Conservation (phyloP, 768 basidiomycete species). For the Leucogyrophana mollusca region DNA sequence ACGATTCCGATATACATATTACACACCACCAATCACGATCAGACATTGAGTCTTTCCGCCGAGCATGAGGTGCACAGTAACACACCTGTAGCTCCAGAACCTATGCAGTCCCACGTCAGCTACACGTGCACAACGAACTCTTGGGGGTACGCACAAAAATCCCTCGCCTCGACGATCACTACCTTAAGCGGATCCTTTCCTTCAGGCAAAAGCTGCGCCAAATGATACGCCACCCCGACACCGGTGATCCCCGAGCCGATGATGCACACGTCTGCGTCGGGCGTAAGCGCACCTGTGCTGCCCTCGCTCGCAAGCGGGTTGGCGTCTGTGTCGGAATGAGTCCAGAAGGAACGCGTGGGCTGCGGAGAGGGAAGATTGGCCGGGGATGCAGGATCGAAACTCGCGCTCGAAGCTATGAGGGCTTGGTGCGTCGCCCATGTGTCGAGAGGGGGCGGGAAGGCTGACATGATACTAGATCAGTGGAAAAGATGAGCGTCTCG, state of each 20-base stretch:
- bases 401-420: background rate
- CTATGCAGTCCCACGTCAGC: slow-evolving; percentile 29
- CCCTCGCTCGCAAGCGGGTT: slow-evolving; percentile 71
- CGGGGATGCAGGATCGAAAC: slow-evolving; percentile 4
- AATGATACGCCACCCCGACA: slow-evolving; percentile 70
- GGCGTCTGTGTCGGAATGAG: slow-evolving; percentile 47
- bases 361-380: slow-evolving; percentile 53
- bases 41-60: too few relatives aligned
- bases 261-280: slow-evolving; percentile 69
- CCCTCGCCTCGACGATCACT: slow-evolving; percentile 79
- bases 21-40: too few relatives aligned
- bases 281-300: slow-evolving; percentile 56
- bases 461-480: background rate
- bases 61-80: background rate
- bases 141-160: slow-evolving; percentile 76
- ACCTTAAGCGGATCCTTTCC: slow-evolving; percentile 37
- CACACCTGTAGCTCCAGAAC: slow-evolving; percentile 75
- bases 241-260: slow-evolving; percentile 83
- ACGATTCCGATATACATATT: background rate
- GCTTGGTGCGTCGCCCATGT: background rate
- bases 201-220: slow-evolving; percentile 34
- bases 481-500: too few relatives aligned
- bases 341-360: slow-evolving; percentile 76
- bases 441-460: slow-evolving; percentile 3
- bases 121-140: background rate